phyloP scores from a whole-genome alignment of 2,329 filamentous ascomycete species.

The Paraphoma chrysanthemicola region DNA sequence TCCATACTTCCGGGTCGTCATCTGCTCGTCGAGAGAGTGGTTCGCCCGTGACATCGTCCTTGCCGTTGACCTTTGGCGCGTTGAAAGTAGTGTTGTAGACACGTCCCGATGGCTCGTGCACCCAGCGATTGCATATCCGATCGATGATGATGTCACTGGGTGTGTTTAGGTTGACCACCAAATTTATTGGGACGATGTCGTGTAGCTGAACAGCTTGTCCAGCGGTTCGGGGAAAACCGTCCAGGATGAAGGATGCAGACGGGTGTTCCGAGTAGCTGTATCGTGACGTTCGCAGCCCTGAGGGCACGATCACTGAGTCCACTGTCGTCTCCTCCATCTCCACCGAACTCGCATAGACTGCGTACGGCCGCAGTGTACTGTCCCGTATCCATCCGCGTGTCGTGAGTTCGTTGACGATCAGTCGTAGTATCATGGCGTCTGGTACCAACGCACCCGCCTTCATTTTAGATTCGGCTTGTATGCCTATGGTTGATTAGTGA shows the following conservation, averaged over 20 bases:
- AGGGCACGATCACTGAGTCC: slow-evolving; percentile 52
- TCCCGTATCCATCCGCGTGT: slow-evolving; percentile 80
- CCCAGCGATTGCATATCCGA: slow-evolving; percentile 90
- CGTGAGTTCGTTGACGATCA: slow-evolving; percentile 89
- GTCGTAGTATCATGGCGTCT: slow-evolving; percentile 86
- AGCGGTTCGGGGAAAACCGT: slow-evolving; percentile 92
- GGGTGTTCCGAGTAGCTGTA: slow-evolving; percentile 69
- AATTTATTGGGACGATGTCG: slow-evolving; percentile 87
- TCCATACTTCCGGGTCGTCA: slow-evolving; percentile 87
- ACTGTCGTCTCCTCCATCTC: slow-evolving; percentile 42
- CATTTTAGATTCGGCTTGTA: slow-evolving; percentile 89
- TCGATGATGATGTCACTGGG: slow-evolving; percentile 86
- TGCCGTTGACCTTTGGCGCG: slow-evolving; percentile 77
- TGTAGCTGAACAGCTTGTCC: slow-evolving; percentile 80
- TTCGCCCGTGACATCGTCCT: slow-evolving; percentile 92
- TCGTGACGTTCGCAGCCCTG: slow-evolving; percentile 41
- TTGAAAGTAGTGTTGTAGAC: slow-evolving; percentile 97
- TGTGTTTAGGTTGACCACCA: slow-evolving; percentile 86
- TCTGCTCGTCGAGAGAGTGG: slow-evolving; percentile 81
- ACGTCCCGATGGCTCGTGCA: slow-evolving; percentile 87
- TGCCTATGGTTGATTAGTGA: slow-evolving; percentile 63
- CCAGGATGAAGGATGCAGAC: slow-evolving; percentile 88
- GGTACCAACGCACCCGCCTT: slow-evolving; percentile 88
- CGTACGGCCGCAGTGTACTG: slow-evolving; percentile 55
- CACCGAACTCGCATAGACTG: slow-evolving; percentile 51